Conservation (phyloP, 2,329 filamentous ascomycete genomes). For the Penicillium polonicum region DNA sequence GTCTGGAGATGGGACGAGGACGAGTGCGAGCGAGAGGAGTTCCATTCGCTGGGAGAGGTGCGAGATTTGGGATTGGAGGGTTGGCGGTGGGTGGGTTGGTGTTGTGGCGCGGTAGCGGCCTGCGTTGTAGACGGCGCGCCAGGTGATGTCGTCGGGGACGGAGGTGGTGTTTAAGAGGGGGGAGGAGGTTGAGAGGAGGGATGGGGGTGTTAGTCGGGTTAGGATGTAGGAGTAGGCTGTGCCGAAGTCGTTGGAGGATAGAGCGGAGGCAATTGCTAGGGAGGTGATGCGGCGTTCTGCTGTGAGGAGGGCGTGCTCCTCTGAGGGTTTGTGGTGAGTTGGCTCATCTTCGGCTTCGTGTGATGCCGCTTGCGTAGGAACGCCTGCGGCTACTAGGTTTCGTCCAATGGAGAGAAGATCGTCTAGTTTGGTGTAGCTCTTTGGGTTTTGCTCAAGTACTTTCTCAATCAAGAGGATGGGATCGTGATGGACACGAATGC, state of each 20-base stretch:
- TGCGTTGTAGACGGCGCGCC: slow-evolving; percentile 63
- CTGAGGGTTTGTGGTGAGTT: slow-evolving; percentile 12
- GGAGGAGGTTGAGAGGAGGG: slow-evolving; percentile 33
- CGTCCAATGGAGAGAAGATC: slow-evolving; percentile 62
- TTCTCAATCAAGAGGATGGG: slow-evolving; percentile 59
- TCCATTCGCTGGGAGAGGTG: slow-evolving; percentile 64
- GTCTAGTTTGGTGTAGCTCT: slow-evolving; percentile 63
- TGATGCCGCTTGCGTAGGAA: slow-evolving; percentile 29
- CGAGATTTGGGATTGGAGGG: slow-evolving; percentile 48
- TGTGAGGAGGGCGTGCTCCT: slow-evolving; percentile 34
- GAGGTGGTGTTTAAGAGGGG: slow-evolving; percentile 26
- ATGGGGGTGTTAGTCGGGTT: slow-evolving; percentile 52
- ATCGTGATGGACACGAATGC: slow-evolving; percentile 62
- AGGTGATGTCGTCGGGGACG: slow-evolving; percentile 57
- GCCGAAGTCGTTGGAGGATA: slow-evolving; percentile 50
- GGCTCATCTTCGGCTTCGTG: slow-evolving; percentile 20
- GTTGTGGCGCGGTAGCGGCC: slow-evolving; percentile 52
- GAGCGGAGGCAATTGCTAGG: slow-evolving; percentile 47
- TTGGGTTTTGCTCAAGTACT: slow-evolving; percentile 60
- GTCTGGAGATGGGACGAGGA: slow-evolving; percentile 57
- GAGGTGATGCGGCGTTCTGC: slow-evolving; percentile 49
- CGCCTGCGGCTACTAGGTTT: slow-evolving; percentile 54
- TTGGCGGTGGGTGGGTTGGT: slow-evolving; percentile 27
- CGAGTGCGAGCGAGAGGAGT: slow-evolving; percentile 60
- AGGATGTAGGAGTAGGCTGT: slow-evolving; percentile 67